Evolutionary conservation across 176 grass and related monocot species (phyloP), one percentile per base, ranked within the genome.

Genomic region (Paspalum vaginatum): DNA sequence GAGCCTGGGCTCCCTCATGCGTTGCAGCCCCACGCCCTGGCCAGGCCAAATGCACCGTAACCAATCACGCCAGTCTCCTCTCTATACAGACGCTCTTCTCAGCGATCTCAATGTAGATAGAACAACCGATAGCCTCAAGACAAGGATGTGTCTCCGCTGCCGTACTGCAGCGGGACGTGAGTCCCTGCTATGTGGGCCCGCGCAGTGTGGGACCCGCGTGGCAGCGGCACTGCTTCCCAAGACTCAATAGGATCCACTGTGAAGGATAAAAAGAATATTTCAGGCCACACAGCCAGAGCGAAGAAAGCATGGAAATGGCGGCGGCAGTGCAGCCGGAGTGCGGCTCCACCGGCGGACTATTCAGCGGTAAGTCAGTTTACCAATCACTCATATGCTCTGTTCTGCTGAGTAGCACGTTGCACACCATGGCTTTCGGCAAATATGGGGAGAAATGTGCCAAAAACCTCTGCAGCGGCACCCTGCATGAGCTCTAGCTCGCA

Each of bases 101-200:
- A 89, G 82, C 87, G 85, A 89, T 89, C 81, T 62, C 65, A 70
- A 70, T 13, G 81, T 56, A 62, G 37, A 50, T 8, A 74, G 59
- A 37, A 61, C 69, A 75, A 75, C 4, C 39, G 44, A 57, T 11
- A 68, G 22, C n/a, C n/a, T n/a, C n/a, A n/a, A n/a, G n/a, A n/a
- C n/a, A n/a, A n/a, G n/a, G n/a, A n/a, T n/a, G n/a, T n/a, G n/a
- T n/a, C n/a, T n/a, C n/a, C n/a, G n/a, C n/a, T n/a, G n/a, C n/a
- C n/a, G n/a, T n/a, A n/a, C n/a, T n/a, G n/a, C n/a, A n/a, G n/a
- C n/a, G n/a, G n/a, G n/a, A n/a, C n/a, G n/a, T n/a, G n/a, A n/a
- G n/a, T n/a, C n/a, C n/a, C n/a, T n/a, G n/a, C n/a, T n/a, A n/a
- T n/a, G n/a, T n/a, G n/a, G n/a, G n/a, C n/a, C n/a, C n/a, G n/a